Evolutionary conservation across 1,284 basidiomycete genomes (phyloP).

Genomic region (Tilletiopsis washingtonensis): DNA sequence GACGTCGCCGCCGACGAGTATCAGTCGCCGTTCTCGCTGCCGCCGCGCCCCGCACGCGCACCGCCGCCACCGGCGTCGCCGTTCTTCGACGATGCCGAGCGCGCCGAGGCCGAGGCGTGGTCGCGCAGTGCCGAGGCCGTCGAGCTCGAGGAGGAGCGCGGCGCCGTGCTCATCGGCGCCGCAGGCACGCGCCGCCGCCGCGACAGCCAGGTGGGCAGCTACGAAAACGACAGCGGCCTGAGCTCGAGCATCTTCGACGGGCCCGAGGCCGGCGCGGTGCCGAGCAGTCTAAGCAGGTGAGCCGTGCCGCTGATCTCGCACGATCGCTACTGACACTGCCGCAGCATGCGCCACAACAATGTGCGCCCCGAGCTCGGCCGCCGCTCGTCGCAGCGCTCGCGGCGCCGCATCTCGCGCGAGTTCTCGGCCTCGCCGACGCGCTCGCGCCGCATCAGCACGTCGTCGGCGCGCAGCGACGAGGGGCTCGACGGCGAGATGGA

Average conservation of each 20-base stretch:
- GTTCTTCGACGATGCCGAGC: slow-evolving; percentile 42
- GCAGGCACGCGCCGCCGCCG: slow-evolving; percentile 14
- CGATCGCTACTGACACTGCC: background rate
- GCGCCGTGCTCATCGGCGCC: slow-evolving; percentile 6
- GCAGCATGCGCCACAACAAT: slow-evolving; percentile 25
- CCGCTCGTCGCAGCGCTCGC: slow-evolving; percentile 25
- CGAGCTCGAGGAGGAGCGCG: background rate
- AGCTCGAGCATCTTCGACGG: slow-evolving; percentile 42
- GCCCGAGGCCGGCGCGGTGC: slow-evolving; percentile 39
- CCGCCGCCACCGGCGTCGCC: slow-evolving; percentile 20
- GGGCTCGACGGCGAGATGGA: slow-evolving; percentile 16
- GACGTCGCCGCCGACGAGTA: background rate
- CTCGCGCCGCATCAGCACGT: slow-evolving; percentile 16
- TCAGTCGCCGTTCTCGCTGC: background rate
- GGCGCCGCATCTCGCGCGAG: slow-evolving; percentile 34
- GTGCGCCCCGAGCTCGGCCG: slow-evolving; percentile 27
- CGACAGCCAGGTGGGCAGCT: slow-evolving; percentile 44
- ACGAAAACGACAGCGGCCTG: slow-evolving; percentile 20
- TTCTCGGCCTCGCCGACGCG: slow-evolving; percentile 18
- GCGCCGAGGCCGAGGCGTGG: slow-evolving; percentile 35
- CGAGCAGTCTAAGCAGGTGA: slow-evolving; percentile 29
- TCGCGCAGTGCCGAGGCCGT: slow-evolving; percentile 14
- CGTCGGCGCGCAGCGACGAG: slow-evolving; percentile 19
- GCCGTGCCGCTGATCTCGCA: background rate
- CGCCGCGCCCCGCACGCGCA: background rate